Conservation (phyloP, 306 rosid species). For the Chamaecrista fasciculata region DNA sequence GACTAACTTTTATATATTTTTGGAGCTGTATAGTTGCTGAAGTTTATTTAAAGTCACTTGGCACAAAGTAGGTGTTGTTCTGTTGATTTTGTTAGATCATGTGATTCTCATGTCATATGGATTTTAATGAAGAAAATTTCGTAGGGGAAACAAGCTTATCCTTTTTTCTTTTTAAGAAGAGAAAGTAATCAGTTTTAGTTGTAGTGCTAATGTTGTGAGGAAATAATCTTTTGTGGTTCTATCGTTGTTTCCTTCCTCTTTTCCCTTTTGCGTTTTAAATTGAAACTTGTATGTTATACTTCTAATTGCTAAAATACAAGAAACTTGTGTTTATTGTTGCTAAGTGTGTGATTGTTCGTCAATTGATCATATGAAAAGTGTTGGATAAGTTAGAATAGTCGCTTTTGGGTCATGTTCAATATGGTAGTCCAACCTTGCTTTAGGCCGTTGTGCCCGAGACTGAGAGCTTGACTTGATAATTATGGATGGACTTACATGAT, state of each 20-base stretch:
- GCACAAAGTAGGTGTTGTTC: neutral
- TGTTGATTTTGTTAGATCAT: neutral
- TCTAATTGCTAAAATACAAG: neutral
- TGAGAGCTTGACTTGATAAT: neutral
- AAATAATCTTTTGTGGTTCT: neutral
- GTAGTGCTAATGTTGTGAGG: neutral
- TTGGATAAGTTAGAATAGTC: too few relatives aligned
- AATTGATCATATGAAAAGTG: neutral
- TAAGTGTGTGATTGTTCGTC: neutral
- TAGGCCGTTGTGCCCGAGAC: neutral
- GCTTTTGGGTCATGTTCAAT: neutral
- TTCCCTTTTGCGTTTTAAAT: neutral
- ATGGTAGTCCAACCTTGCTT: neutral
- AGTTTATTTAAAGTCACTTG: neutral
- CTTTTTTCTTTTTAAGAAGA: neutral
- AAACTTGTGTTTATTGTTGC: too few relatives aligned
- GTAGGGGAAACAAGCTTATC: neutral
- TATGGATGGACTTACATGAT: conserved; percentile 7
- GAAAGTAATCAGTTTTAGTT: too few relatives aligned
- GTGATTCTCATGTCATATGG: neutral
- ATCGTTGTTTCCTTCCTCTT: neutral
- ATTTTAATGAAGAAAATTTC: neutral
- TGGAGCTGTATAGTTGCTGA: too few relatives aligned
- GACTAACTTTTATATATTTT: too few relatives aligned
- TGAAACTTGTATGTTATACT: neutral